phyloP scores from a whole-genome alignment of 495 filamentous ascomycete species.

The Xylaria venustula region DNA sequence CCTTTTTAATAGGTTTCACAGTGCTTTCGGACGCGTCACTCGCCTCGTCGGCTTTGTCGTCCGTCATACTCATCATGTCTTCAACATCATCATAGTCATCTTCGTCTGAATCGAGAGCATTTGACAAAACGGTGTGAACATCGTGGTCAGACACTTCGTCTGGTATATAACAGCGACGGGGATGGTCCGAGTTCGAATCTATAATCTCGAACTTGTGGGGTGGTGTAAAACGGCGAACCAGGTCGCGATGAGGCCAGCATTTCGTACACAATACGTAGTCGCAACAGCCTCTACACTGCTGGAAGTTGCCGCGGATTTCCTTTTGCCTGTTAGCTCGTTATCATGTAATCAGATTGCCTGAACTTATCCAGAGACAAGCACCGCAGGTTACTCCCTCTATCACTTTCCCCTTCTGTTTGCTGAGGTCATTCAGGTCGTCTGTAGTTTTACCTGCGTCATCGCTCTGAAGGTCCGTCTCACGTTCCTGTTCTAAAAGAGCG shows the following conservation, averaged over 20 bases:
- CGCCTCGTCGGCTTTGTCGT: too few species aligned
- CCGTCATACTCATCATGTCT: too few species aligned
- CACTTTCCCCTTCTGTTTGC: neutral
- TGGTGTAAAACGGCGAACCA: neutral
- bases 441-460: neutral
- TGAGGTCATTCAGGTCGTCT: neutral
- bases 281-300: neutral
- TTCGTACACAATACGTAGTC: conserved; percentile 1
- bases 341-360: neutral
- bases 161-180: neutral
- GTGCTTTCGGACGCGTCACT: too few species aligned
- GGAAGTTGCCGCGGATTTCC: neutral
- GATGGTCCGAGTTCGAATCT: neutral
- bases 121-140: neutral
- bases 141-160: neutral
- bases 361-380: neutral
- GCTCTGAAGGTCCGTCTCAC: neutral
- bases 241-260: neutral
- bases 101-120: too few species aligned
- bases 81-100: too few species aligned
- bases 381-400: neutral
- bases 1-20: too few species aligned
- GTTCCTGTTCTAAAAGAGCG: neutral
- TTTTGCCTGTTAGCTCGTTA: neutral
- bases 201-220: neutral